phyloP scores from a whole-genome alignment of 2,329 filamentous ascomycete species.

The Colletotrichum costaricense region DNA sequence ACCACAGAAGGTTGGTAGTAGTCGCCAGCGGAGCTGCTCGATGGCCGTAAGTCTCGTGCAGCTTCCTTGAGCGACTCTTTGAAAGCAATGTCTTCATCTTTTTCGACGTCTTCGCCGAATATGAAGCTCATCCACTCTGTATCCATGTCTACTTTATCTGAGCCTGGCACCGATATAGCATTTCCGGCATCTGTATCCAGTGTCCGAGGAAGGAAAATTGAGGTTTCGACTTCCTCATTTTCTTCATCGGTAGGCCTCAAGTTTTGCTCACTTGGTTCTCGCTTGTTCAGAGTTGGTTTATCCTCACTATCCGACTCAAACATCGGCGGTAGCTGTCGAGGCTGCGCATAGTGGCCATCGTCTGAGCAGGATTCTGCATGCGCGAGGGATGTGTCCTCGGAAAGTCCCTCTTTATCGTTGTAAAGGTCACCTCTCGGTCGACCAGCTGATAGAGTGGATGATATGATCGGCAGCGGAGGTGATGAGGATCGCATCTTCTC shows the following conservation, averaged over 20 bases:
- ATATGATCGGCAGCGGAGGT: not conserved
- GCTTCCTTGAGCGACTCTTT: constrained; percentile 23
- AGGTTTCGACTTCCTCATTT: not conserved
- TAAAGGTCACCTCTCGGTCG: not conserved
- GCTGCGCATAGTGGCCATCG: not conserved
- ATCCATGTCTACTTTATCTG: not conserved
- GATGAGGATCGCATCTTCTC: not conserved
- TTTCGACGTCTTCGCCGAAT: constrained; percentile 18
- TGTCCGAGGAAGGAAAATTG: not conserved
- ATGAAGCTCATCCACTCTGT: constrained; percentile 31
- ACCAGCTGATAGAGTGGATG: not conserved
- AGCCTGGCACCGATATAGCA: not conserved
- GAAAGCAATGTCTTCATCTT: not conserved
- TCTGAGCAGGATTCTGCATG: not conserved
- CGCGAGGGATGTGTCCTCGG: not conserved
- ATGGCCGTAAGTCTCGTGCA: constrained; percentile 14
- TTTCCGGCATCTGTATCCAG: not conserved
- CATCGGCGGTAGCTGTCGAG: not conserved
- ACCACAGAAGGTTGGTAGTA: no score
- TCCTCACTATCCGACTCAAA: not conserved
- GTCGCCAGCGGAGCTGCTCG: not conserved
- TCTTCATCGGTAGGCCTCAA: no score
- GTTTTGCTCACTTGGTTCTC: not conserved
- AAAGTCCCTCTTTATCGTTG: no score
- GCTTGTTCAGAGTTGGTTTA: not conserved